Conservation (phyloP, 257 asterid species). For the Prunella vulgaris region DNA sequence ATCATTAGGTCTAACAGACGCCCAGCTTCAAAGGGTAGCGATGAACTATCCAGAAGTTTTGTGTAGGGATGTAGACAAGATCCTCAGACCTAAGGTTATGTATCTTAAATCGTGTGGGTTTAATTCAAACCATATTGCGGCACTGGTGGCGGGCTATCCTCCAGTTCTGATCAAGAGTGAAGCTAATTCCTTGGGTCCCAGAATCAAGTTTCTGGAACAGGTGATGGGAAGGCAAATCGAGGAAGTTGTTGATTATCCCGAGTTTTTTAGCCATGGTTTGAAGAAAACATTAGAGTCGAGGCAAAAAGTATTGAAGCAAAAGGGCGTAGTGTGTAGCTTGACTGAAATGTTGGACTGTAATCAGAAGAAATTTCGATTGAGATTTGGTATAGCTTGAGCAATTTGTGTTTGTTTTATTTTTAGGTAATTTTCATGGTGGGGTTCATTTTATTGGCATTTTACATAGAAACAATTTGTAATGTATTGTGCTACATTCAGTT, state of each 20-base stretch:
- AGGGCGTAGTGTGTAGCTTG: conserved; percentile 62
- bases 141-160: conserved; percentile 81
- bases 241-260: conserved; percentile 79
- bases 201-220: conserved; percentile 70
- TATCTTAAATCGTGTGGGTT: conserved; percentile 73
- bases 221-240: conserved; percentile 76
- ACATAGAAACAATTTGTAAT: neutral
- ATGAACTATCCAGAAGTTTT: conserved; percentile 72
- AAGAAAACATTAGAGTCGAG: conserved; percentile 76
- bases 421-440: neutral
- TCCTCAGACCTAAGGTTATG: conserved; percentile 57
- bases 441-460: neutral
- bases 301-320: conserved; percentile 56
- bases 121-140: conserved; percentile 48
- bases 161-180: conserved; percentile 85
- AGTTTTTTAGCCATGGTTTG: conserved; percentile 81
- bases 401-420: conserved; percentile 18
- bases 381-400: conserved; percentile 55
- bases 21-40: conserved; percentile 63
- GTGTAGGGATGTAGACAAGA: conserved; percentile 74
- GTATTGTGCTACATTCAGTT: conserved; percentile 1
- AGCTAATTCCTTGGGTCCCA: conserved; percentile 70
- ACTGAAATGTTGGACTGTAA: conserved; percentile 92
- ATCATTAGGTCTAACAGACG: conserved; percentile 62
- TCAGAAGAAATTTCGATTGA: conserved; percentile 64